phyloP scores from a whole-genome alignment of 2,329 filamentous ascomycete species.

The Fusarium sp. region DNA sequence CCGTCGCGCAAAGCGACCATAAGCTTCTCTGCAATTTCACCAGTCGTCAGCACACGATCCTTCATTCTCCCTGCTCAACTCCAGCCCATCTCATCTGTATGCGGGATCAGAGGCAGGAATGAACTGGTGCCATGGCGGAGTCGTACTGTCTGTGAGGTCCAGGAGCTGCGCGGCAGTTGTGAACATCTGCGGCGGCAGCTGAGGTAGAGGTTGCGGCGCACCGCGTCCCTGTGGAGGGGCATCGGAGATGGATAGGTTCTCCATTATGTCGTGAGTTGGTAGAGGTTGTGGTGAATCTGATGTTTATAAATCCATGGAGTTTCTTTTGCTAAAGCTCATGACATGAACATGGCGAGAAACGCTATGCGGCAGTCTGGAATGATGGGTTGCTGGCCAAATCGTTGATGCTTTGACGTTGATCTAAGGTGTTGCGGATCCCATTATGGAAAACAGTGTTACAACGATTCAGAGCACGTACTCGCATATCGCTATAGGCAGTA shows the following conservation, averaged over 20 bases:
- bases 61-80: slow-evolving; percentile 14
- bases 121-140: slow-evolving; percentile 31
- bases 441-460: slow-evolving; percentile 43
- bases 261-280: slow-evolving; percentile 60
- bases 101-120: slow-evolving; percentile 16
- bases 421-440: slow-evolving; percentile 33
- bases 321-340: slow-evolving; percentile 37
- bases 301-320: slow-evolving; percentile 43
- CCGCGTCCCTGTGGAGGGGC: slow-evolving; percentile 60
- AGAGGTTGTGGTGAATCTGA: slow-evolving; percentile 21
- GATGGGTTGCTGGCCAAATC: slow-evolving; percentile 38
- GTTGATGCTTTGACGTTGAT: slow-evolving; percentile 46
- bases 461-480: slow-evolving; percentile 40
- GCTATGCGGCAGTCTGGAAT: slow-evolving; percentile 32
- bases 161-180: slow-evolving; percentile 96
- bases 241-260: slow-evolving; percentile 68
- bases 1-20: slow-evolving; percentile 93
- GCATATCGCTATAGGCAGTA: slow-evolving; percentile 30
- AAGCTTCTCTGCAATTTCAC: slow-evolving; percentile 82
- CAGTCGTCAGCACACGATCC: slow-evolving; percentile 49
- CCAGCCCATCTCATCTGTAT: slow-evolving; percentile 14
- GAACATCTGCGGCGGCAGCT: slow-evolving; percentile 96
- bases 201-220: slow-evolving; percentile 66
- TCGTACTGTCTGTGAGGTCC: slow-evolving; percentile 96
- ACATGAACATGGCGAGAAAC: slow-evolving; percentile 45